A percentile compares a stretch with the other conserved stretches of the same genome.
Conservation (phyloP, 768 basidiomycete species). For the Tremella fuciformis region DNA sequence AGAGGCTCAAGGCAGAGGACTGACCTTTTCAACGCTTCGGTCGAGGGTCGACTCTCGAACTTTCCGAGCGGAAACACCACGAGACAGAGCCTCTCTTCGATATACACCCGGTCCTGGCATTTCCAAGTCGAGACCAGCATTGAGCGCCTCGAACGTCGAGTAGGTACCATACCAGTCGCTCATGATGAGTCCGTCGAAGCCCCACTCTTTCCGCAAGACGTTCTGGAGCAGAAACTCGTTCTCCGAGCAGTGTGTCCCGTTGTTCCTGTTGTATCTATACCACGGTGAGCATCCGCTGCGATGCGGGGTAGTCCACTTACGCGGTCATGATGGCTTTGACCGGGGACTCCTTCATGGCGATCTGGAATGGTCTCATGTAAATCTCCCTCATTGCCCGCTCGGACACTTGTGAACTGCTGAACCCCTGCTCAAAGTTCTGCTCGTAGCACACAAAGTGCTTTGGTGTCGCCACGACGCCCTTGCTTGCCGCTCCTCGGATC, state of each 20-base stretch:
- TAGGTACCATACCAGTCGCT: slow-evolving; percentile 79
- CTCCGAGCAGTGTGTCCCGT: slow-evolving; percentile 71
- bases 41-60: slow-evolving; percentile 21
- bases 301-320: slow-evolving; percentile 54
- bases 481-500: neutral
- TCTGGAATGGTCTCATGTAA: slow-evolving; percentile 66
- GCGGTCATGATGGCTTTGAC: slow-evolving; percentile 69
- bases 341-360: slow-evolving; percentile 57
- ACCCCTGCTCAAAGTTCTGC: neutral
- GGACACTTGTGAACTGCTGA: slow-evolving; percentile 37
- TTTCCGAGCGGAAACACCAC: neutral
- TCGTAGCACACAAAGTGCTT: slow-evolving; percentile 6
- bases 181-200: slow-evolving; percentile 71
- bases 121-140: slow-evolving; percentile 75
- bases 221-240: slow-evolving; percentile 61
- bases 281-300: neutral
- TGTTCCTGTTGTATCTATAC: slow-evolving; percentile 53
- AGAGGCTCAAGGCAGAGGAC: slow-evolving; percentile 1
- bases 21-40: slow-evolving; percentile 58
- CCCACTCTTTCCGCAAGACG: slow-evolving; percentile 70
- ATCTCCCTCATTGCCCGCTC: slow-evolving; percentile 61
- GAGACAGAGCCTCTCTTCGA: slow-evolving; percentile 5
- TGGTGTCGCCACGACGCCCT: neutral
- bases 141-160: slow-evolving; percentile 63
- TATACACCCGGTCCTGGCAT: slow-evolving; percentile 46